Conservation (phyloP, 345 rosid species). For the Linum usitatissimum region DNA sequence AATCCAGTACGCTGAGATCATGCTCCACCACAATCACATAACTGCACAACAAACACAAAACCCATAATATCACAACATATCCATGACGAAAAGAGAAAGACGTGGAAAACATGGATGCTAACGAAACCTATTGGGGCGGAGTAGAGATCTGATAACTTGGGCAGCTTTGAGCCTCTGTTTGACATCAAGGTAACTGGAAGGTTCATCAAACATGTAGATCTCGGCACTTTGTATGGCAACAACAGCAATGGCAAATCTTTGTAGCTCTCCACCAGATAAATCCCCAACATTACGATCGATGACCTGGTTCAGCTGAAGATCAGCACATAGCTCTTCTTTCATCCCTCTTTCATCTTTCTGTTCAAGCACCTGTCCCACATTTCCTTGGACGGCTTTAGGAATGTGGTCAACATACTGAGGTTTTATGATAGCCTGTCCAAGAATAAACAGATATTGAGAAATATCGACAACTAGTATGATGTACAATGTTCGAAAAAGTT, state of each 20-base stretch:
- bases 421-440: conserved; percentile 73
- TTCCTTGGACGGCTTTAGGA: conserved; percentile 88
- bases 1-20: conserved; percentile 93
- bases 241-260: conserved; percentile 95
- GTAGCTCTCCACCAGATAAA: conserved; percentile 97
- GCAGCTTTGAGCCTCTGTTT: conserved; percentile 98
- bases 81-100: neutral
- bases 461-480: conserved; percentile 5
- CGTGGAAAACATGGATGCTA: conserved; percentile 3
- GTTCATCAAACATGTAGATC: conserved; percentile 98
- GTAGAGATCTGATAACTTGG: conserved; percentile 80
- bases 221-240: conserved; percentile 97
- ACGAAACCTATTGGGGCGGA: conserved; percentile 71
- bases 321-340: conserved; percentile 67
- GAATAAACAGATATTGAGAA: conserved; percentile 5
- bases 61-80: neutral
- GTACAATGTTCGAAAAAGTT: neutral
- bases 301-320: conserved; percentile 87
- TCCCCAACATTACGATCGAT: conserved; percentile 85
- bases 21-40: conserved; percentile 99
- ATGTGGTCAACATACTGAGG: conserved; percentile 99
- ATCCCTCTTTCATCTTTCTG: conserved; percentile 76
- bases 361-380: conserved; percentile 89
- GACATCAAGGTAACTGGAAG: conserved; percentile 98
- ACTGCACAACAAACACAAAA: conserved; percentile 34